Evolutionary conservation across 2,329 filamentous ascomycete genomes (phyloP).

Genomic region (Hypoxylon sp.): DNA sequence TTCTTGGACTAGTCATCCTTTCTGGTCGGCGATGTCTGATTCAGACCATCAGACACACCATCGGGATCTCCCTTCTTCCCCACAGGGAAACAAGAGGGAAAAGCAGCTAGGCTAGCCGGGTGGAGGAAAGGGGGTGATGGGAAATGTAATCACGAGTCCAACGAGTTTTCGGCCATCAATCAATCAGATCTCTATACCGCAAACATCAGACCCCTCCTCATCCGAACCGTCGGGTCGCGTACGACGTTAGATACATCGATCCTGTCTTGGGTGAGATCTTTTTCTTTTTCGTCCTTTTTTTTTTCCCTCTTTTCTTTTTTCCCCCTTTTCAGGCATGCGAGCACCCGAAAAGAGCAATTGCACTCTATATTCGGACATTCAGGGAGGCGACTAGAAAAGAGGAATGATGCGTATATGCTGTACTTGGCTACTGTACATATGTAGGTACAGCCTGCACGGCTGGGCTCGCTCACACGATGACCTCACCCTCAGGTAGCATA

Average conservation of each 20-base stretch:
- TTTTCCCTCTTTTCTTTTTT: conserved; percentile 11
- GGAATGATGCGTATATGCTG: too few species aligned
- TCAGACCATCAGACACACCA: conserved; percentile 7
- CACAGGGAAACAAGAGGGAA: not conserved
- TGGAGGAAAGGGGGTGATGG: conserved; percentile 4
- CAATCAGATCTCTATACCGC: conserved; percentile 34
- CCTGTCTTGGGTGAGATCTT: conserved; percentile 32
- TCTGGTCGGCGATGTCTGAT: not conserved
- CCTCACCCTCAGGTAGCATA: conserved; percentile 16
- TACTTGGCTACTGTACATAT: not conserved
- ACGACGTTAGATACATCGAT: conserved; percentile 31
- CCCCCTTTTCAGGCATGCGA: conserved; percentile 11
- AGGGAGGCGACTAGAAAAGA: not conserved
- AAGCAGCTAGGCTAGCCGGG: conserved; percentile 9
- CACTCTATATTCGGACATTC: not conserved
- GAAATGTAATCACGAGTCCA: conserved; percentile 15
- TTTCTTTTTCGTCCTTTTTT: conserved; percentile 17
- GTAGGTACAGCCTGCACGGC: too few species aligned
- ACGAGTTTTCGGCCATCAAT: conserved; percentile 20
- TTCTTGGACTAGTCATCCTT: not conserved
- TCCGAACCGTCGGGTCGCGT: conserved; percentile 35
- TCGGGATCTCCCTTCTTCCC: not conserved
- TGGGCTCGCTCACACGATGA: conserved; percentile 12
- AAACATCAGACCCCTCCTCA: conserved; percentile 29
- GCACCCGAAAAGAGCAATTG: not conserved